Conservation (phyloP, 345 rosid genomes). For the Microcos paniculata region DNA sequence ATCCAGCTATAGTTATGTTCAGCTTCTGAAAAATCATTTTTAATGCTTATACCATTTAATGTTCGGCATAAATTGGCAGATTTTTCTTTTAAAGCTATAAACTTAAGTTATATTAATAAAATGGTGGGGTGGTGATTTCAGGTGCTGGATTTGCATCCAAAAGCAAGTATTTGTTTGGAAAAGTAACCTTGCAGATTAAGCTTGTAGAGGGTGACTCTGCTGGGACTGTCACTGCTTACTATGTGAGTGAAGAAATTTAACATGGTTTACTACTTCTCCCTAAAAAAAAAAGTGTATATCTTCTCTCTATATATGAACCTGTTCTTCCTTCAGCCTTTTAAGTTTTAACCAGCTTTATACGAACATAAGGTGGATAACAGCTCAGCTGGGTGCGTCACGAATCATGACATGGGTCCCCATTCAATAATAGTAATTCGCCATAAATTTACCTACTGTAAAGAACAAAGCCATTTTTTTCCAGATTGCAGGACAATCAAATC, state of each 20-base stretch:
- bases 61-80: background rate
- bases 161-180: conserved; percentile 89
- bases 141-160: conserved; percentile 97
- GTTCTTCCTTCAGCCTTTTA: background rate
- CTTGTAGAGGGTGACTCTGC: conserved; percentile 99
- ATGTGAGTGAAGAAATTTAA: conserved; percentile 45
- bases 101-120: background rate
- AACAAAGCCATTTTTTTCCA: background rate
- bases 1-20: background rate
- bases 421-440: background rate
- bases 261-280: background rate
- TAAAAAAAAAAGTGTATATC: background rate
- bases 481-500: background rate
- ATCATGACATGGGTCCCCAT: conserved; percentile 10
- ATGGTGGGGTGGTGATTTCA: conserved; percentile 26
- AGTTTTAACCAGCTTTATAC: background rate
- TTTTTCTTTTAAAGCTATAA: background rate
- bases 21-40: background rate
- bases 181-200: conserved; percentile 84
- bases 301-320: background rate
- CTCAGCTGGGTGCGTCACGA: conserved; percentile 15
- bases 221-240: conserved; percentile 98
- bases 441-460: background rate
- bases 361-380: conserved; percentile 5
- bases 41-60: too few relatives aligned